Percentiles rank a stretch among this genome's conserved stretches.
Conservation (phyloP, 148 eudicot species). For the Diospyros lotus region DNA sequence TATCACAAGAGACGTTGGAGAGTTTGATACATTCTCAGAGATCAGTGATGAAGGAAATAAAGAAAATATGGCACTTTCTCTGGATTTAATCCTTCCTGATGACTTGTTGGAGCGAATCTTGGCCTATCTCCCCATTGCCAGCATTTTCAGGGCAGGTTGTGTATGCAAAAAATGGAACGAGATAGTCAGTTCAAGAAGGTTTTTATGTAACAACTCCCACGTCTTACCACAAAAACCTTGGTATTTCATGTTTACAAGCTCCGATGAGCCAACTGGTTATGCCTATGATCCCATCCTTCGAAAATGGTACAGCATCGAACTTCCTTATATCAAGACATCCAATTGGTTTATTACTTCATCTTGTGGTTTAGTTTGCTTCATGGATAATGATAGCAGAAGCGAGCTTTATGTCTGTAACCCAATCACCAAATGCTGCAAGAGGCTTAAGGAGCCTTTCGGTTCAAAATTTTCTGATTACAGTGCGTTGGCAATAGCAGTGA, state of each 20-base stretch:
- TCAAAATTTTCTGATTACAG: constrained; percentile 59
- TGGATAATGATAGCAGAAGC: constrained; percentile 64
- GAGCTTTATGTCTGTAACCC: constrained; percentile 76
- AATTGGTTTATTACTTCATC: constrained; percentile 86
- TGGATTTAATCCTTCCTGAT: constrained; percentile 69
- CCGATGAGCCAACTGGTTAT: constrained; percentile 68
- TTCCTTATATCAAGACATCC: constrained; percentile 71
- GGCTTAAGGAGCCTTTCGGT: constrained; percentile 54
- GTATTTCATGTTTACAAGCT: constrained; percentile 94
- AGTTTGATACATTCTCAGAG: constrained; percentile 41
- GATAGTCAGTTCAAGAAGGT: constrained; percentile 65
- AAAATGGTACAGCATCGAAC: constrained; percentile 80
- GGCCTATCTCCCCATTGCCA: constrained; percentile 69
- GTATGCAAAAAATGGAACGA: constrained; percentile 91
- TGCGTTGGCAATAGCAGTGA: constrained; percentile 63
- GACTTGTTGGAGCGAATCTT: constrained; percentile 82
- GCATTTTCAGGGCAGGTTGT: constrained; percentile 78
- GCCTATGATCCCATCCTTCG: constrained; percentile 70
- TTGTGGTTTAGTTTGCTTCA: constrained; percentile 84
- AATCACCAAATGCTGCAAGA: constrained; percentile 42
- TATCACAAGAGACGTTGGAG: constrained; percentile 16
- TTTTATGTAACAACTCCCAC: constrained; percentile 58
- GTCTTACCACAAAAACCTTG: constrained; percentile 62
- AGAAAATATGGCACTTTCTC: constrained; percentile 39
- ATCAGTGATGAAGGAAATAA: constrained; percentile 39